A percentile compares a stretch with the other conserved stretches of the same genome.
Conservation (phyloP, 495 filamentous ascomycete genomes). For the Geopyxis carbonaria region DNA sequence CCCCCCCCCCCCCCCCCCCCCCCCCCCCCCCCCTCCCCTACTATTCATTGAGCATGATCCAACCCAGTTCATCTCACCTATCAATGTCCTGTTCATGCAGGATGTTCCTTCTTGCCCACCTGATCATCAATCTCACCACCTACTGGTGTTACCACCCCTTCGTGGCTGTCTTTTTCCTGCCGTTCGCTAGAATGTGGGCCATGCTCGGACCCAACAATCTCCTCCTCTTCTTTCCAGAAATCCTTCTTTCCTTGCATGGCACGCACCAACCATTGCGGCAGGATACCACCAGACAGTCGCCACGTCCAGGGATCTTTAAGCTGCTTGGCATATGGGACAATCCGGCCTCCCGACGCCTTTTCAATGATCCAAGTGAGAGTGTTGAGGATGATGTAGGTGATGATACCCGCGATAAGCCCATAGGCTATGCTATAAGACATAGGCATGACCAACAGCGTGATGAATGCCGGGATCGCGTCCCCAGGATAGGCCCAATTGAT, state of each 20-base stretch:
- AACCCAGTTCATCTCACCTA: no score
- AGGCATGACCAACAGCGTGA: slow-evolving; percentile 70
- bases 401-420: slow-evolving; percentile 61
- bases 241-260: slow-evolving; percentile 45
- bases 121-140: no score
- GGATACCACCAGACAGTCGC: slow-evolving; percentile 45
- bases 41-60: no score
- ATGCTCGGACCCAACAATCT: no score
- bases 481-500: slow-evolving; percentile 64
- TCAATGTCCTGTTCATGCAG: no score
- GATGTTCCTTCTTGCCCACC: no score
- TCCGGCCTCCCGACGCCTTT: slow-evolving; percentile 44
- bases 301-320: slow-evolving; percentile 60
- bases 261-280: slow-evolving; percentile 52
- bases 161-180: no score
- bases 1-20: no score
- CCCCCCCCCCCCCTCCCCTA: no score
- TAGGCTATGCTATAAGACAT: slow-evolving; percentile 64
- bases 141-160: no score
- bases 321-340: slow-evolving; percentile 53
- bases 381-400: slow-evolving; percentile 56
- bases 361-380: slow-evolving; percentile 45
- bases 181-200: no score
- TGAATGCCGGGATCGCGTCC: slow-evolving; percentile 62
- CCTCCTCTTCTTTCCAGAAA: no score